Base-by-base conservation (phyloP, 192 early-diverging fungal species). In the Geranomyces variabilis region DNA sequence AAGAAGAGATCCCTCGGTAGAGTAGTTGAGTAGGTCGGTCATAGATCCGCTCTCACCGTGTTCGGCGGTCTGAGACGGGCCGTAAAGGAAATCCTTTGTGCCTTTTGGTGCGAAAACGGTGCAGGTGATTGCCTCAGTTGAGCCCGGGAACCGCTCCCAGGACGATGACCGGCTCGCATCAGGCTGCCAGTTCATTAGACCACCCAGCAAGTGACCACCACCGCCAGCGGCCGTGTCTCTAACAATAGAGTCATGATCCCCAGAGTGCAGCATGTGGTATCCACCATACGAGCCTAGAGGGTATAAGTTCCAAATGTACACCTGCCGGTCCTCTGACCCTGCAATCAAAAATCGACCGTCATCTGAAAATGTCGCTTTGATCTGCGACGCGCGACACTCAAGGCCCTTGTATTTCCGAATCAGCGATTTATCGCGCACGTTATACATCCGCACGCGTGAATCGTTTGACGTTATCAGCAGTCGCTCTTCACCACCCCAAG, bases 321-420 rank as follows among this genome's bases (percentile, higher is more conserved):
- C 81, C 60, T 85, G 78, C 28, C 83, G 75, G 75, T 94, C 90
- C 67, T 96, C 95, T 15, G 90, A 92, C 5, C 92, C 92, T 62
- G 87, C 90, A 34, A 96, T 84, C 31, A 95, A 91, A 69, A 88
- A 94, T 64, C 82, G 72, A 24, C 90, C 91, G 75, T 94, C 90
- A 55, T 88, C 83, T 41, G 90, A 91, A 53, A 91, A 90, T 0
- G 88, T 86, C 26, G 95, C 93, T 58, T 82, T 83, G n/a, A 92
- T 87, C 78, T 90, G 87, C 69, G 87, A 86, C 28, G 80, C 83
- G 15, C 79, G 77, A 53, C 92, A 91, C 33, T 90, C 90, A 13
- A 87, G 78, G 30, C 95, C 95, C 74, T 89, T 90, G 76, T 92
- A 95, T 76, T 93, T 92, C 62, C 87, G 86, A 28, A 87, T 80